Evolutionary conservation across 805 yeast genomes (phyloP), one percentile per base, ranked within the genome.

Genomic region (Yarrowia yakushimensis): DNA sequence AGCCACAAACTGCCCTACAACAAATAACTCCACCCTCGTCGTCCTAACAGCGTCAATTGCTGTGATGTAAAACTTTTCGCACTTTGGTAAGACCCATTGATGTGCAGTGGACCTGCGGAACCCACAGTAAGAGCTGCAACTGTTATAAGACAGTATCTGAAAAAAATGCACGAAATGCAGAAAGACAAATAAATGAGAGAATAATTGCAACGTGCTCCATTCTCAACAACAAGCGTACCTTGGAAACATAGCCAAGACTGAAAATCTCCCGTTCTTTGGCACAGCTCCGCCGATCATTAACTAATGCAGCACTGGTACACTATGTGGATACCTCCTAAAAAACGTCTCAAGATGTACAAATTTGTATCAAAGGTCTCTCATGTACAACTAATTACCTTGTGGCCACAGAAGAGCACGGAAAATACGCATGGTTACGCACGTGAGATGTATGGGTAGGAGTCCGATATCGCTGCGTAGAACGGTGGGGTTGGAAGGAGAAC

Each of bases 341-440:
- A 13, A 31, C n/a, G 34, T n/a, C 45, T 41, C 20, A 15, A 23
- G 45, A 41, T 20, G 45, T 41, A 41, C 27, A 8, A 25, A n/a
- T n/a, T n/a, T n/a, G n/a, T n/a, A n/a, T n/a, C n/a, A n/a, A n/a
- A 10, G 43, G n/a, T 39, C 43, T 39, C 23, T 41, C 45, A 41
- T 41, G 15, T 41, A 41, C 45, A 22, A 20, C 45, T 41, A n/a
- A n/a, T n/a, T n/a, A n/a, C n/a, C n/a, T n/a, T n/a, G n/a, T n/a
- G 45, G 30, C 30, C 28, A 41, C 45, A 41, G 45, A 43, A 9
- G 10, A 10, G 50, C 28, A 43, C 50, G 34, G 50, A 43, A 45
- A 45, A 45, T 28, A 45, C 36, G 52, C 52, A 45, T 30, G 25
- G 17, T 3, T 17, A 12, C 52, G 52, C 52, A 45, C 52, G 52